Conservation (phyloP, 352 stramenopile species). For the Aphanomyces cochlioides region DNA sequence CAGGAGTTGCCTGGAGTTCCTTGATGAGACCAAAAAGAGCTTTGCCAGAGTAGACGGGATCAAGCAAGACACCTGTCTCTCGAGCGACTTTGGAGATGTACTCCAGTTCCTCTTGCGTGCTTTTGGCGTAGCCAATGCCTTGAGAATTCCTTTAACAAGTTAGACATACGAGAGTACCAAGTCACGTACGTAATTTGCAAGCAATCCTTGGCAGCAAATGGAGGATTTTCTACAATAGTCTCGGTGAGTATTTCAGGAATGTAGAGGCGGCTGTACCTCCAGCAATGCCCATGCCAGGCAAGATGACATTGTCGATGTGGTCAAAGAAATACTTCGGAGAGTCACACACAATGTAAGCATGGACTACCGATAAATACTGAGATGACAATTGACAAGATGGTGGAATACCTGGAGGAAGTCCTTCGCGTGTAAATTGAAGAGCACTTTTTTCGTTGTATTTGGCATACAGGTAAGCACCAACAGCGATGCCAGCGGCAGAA, state of each 20-base stretch:
- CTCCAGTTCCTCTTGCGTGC: slow-evolving; percentile 67
- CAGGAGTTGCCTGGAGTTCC: slow-evolving; percentile 62
- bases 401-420: slow-evolving; percentile 35
- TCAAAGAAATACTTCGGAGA: slow-evolving; percentile 81
- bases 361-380: slow-evolving; percentile 35
- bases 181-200: slow-evolving; percentile 56
- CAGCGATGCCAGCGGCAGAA: slow-evolving; percentile 67
- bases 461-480: slow-evolving; percentile 66
- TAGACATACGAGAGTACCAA: neutral
- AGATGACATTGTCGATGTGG: slow-evolving; percentile 67
- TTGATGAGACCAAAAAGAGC: slow-evolving; percentile 77
- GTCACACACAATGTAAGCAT: slow-evolving; percentile 85
- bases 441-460: slow-evolving; percentile 36
- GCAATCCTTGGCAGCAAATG: slow-evolving; percentile 57
- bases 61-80: slow-evolving; percentile 76
- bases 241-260: neutral
- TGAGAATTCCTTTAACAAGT: slow-evolving; percentile 48
- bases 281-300: slow-evolving; percentile 60
- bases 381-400: neutral
- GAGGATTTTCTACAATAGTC: no score
- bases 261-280: slow-evolving; percentile 23
- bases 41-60: slow-evolving; percentile 86
- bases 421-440: slow-evolving; percentile 42
- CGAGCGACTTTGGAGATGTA: slow-evolving; percentile 69
- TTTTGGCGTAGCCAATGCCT: slow-evolving; percentile 74